Base-by-base conservation (phyloP, 2,329 filamentous ascomycete genomes). In the Aspergillus novoparasiticus region DNA sequence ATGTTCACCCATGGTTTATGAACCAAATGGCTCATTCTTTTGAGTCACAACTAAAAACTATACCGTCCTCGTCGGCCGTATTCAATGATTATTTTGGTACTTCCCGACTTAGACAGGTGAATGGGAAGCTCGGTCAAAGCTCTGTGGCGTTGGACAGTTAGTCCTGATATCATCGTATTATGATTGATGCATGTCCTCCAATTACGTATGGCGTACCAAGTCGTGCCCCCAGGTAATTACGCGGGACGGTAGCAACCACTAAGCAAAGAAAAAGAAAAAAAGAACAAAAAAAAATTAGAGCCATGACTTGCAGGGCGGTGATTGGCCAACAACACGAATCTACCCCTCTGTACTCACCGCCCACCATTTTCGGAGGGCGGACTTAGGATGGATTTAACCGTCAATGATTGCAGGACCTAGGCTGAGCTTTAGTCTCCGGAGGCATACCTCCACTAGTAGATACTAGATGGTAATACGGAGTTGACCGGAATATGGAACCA, bases 271-370 rank as follows among this genome's bases (percentile, higher is more conserved):
- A 34, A 14, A 36, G 1, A 6, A 16, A 36, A 36, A 36, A 36
- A 36, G 5, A 16, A 3, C 14, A 36, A 8, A 36, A 36, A 16
- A 6, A 5, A 16, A 14, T 16, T 16, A 14, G 34, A 16, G 14
- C 34, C 39, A 41, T n/a, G 16, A 41, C 39, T 41, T 41, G 28
- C 23, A 32, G 16, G 28, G n/a, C 16, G 34, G 3, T 36, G 45
- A 48, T 48, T 48, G 45, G 45, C 45, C 46, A 53, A 36, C 34
- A 39, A n/a, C 8, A 34, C 51, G 30, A 34, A 16, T 32, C 14
- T 55, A 39, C 48, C 50, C 46, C 60, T 58, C 50, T 51, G 9
- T 39, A 21, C 50, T 55, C 63, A 59, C 60, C 63, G 60, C 63
- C 57, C 43, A 36, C 43, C 45, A 10, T 48, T 36, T 51, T 16